Percentiles rank a stretch among this genome's conserved stretches.
phyloP scores from a whole-genome alignment of 176 grass and related monocot species.

The Bonia amplexicaulis region DNA sequence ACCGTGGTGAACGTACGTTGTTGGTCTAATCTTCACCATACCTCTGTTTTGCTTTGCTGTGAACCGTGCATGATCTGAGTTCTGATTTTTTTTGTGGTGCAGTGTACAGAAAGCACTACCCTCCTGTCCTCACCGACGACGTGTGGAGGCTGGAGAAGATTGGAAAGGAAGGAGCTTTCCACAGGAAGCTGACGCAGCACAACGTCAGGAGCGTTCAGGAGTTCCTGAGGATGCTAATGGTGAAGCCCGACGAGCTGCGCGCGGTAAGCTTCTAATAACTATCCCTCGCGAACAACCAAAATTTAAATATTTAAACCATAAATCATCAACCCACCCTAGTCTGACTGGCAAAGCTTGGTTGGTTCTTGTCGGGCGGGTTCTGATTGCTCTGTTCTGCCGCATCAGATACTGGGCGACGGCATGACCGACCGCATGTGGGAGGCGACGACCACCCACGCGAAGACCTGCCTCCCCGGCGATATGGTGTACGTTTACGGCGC shows the following conservation, averaged over 20 bases:
- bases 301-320: no score
- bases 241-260: conserved; percentile 45
- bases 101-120: conserved; percentile 91
- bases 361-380: not conserved
- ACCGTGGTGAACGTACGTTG: conserved; percentile 71
- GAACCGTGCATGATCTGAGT: not conserved
- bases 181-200: conserved; percentile 33
- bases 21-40: not conserved
- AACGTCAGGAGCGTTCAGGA: conserved; percentile 50
- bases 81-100: not conserved
- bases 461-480: conserved; percentile 40
- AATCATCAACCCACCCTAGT: not conserved
- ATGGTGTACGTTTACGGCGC: conserved; percentile 39
- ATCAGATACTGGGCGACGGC: conserved; percentile 63
- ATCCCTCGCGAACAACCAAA: no score
- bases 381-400: conserved; percentile 10
- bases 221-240: conserved; percentile 43
- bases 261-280: not conserved
- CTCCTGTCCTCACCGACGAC: conserved; percentile 57
- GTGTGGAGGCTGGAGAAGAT: conserved; percentile 90
- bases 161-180: conserved; percentile 71
- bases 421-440: conserved; percentile 94
- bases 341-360: not conserved
- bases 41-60: not conserved
- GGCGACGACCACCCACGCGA: conserved; percentile 45